Conservation (phyloP, 768 basidiomycete species). For the Russula ochroleuca region DNA sequence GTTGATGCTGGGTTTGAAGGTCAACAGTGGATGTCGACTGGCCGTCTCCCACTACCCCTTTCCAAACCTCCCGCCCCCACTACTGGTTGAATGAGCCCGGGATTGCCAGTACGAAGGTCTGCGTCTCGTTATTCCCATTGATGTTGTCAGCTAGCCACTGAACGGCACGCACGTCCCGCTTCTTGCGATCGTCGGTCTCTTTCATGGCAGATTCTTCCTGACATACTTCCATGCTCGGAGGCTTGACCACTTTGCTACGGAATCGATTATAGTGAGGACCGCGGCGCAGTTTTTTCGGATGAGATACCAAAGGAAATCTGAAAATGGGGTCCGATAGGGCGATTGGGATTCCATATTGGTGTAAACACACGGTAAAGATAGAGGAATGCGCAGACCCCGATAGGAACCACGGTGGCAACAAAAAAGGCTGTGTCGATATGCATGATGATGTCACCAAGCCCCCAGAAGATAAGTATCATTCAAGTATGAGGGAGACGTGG, state of each 20-base stretch:
- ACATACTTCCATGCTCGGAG: background rate
- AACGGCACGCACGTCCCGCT: background rate
- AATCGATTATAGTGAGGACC: rapidly evolving
- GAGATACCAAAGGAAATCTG: background rate
- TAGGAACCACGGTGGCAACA: background rate
- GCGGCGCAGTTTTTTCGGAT: background rate
- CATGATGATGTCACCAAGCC: background rate
- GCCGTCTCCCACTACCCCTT: background rate
- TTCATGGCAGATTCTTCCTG: background rate
- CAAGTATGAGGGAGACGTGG: background rate
- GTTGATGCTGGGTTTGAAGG: background rate
- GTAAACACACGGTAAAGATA: background rate
- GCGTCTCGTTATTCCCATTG: background rate
- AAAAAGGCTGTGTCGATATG: background rate
- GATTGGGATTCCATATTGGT: background rate
- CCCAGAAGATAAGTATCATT: too few relatives aligned
- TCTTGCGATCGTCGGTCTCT: background rate
- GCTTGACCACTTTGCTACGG: background rate
- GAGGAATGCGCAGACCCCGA: background rate
- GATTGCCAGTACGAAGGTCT: background rate
- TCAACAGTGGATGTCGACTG: background rate
- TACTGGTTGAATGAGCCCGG: background rate
- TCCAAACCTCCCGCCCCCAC: background rate
- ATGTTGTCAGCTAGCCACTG: background rate
- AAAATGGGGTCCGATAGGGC: constrained; percentile 1